Conservation (phyloP, 257 asterid genomes). For the Jacaranda mimosifolia region DNA sequence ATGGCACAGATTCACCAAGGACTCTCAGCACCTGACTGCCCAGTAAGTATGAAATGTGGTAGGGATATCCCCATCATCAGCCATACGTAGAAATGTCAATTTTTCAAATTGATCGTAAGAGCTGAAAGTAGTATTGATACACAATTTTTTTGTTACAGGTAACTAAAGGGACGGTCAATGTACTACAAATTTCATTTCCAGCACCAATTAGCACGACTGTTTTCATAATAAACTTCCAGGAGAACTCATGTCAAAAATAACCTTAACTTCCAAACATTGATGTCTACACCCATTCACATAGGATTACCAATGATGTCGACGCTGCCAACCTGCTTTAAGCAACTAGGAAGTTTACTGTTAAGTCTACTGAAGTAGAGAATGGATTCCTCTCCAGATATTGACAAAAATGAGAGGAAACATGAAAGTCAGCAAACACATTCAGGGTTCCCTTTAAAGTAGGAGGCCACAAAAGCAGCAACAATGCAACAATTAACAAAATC, state of each 20-base stretch:
- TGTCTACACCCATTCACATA: no score
- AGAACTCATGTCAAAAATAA: constrained; percentile 14
- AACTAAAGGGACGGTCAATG: not conserved
- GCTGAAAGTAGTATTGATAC: not conserved
- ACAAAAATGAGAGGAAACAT: constrained; percentile 51
- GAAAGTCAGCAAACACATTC: not conserved
- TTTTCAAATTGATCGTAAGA: not conserved
- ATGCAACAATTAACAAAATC: not conserved
- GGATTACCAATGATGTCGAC: not conserved
- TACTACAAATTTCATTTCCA: not conserved
- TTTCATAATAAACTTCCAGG: not conserved
- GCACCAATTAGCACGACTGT: not conserved
- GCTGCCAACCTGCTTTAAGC: constrained; percentile 3
- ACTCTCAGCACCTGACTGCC: not conserved
- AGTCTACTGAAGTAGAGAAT: constrained; percentile 24
- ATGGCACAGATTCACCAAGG: not conserved
- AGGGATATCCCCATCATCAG: not conserved
- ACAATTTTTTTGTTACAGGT: not conserved
- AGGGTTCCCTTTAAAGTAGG: not conserved
- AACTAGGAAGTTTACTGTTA: not conserved
- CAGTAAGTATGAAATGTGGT: not conserved
- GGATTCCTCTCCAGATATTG: constrained; percentile 40
- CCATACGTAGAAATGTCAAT: not conserved
- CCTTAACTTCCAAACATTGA: not conserved
- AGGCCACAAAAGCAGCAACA: not conserved